Conservation (phyloP, 495 filamentous ascomycete species). For the Lasiosphaeria miniovina region DNA sequence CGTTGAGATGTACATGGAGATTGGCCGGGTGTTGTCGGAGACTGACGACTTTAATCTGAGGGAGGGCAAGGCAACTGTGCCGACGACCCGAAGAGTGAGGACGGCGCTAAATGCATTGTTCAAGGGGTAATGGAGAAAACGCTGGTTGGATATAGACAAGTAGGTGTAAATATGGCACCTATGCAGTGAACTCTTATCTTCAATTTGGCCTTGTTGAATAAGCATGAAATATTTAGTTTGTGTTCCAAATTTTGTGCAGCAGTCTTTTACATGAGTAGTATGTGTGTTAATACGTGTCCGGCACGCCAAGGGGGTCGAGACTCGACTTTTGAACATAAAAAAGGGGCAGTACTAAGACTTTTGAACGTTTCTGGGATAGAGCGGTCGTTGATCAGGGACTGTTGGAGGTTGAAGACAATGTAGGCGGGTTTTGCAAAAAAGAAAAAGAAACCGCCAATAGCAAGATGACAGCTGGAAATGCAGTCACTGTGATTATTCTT, state of each 20-base stretch:
- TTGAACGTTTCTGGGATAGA: not conserved
- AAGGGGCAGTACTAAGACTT: not conserved
- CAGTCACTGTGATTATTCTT: too few relatives aligned
- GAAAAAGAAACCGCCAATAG: slow-evolving; percentile 6
- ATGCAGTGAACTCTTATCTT: too few relatives aligned
- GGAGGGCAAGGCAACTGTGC: slow-evolving; percentile 57
- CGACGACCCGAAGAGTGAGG: slow-evolving; percentile 48
- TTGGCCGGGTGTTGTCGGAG: slow-evolving; percentile 55
- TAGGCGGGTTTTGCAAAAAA: not conserved
- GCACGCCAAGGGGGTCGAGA: too few relatives aligned
- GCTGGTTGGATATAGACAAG: not conserved
- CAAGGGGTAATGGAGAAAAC: not conserved
- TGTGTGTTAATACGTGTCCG: too few relatives aligned
- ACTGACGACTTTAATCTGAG: slow-evolving; percentile 32
- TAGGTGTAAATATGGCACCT: too few relatives aligned
- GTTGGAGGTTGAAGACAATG: not conserved
- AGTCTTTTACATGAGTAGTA: too few relatives aligned
- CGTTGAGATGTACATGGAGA: slow-evolving; percentile 73
- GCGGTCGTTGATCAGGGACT: too few relatives aligned
- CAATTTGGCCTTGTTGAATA: too few relatives aligned
- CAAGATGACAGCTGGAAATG: slow-evolving; percentile 13
- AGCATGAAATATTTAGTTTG: too few relatives aligned
- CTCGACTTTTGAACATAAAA: too few relatives aligned
- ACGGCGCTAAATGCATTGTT: slow-evolving; percentile 54
- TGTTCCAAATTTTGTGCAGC: too few relatives aligned